Conservation (phyloP, 2,329 filamentous ascomycete species). For the Dactylellina leptospora region DNA sequence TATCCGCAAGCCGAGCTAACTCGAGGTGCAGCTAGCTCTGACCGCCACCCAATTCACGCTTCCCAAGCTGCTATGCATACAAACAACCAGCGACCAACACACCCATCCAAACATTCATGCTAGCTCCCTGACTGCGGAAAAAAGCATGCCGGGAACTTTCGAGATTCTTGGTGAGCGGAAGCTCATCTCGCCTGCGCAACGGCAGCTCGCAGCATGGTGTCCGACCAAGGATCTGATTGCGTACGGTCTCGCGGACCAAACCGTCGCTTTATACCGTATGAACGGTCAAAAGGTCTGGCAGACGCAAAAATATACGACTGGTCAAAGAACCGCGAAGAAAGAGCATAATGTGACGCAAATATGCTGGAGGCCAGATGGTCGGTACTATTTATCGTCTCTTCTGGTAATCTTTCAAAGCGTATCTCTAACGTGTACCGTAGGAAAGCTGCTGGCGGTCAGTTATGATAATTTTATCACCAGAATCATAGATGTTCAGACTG, state of each 20-base stretch:
- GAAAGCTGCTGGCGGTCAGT: conserved; percentile 56
- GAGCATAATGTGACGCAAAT: conserved; percentile 54
- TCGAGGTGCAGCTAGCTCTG: not conserved
- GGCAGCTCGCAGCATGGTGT: conserved; percentile 56
- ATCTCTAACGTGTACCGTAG: conserved; percentile 21
- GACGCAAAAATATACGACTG: conserved; percentile 46
- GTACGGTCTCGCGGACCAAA: conserved; percentile 55
- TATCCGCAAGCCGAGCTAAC: not conserved
- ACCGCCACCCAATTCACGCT: not conserved
- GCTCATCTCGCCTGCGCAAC: conserved; percentile 55
- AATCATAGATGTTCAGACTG: conserved; percentile 58
- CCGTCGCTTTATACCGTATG: conserved; percentile 57
- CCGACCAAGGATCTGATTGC: conserved; percentile 57
- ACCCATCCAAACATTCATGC: conserved; percentile 8
- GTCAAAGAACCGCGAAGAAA: conserved; percentile 54
- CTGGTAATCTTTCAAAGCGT: not conserved
- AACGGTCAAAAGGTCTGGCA: conserved; percentile 58
- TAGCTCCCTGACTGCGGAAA: conserved; percentile 13
- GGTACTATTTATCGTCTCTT: not conserved
- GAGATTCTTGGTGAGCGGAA: conserved; percentile 55
- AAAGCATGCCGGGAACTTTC: conserved; percentile 49
- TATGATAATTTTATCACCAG: conserved; percentile 57
- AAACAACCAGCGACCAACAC: conserved; percentile 20
- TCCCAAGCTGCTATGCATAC: not conserved
- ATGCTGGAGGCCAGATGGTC: conserved; percentile 57